Evolutionary conservation across 1,284 basidiomycete genomes (phyloP), one percentile per base, ranked within the genome.

Genomic region (Ceratobasidium sp.): DNA sequence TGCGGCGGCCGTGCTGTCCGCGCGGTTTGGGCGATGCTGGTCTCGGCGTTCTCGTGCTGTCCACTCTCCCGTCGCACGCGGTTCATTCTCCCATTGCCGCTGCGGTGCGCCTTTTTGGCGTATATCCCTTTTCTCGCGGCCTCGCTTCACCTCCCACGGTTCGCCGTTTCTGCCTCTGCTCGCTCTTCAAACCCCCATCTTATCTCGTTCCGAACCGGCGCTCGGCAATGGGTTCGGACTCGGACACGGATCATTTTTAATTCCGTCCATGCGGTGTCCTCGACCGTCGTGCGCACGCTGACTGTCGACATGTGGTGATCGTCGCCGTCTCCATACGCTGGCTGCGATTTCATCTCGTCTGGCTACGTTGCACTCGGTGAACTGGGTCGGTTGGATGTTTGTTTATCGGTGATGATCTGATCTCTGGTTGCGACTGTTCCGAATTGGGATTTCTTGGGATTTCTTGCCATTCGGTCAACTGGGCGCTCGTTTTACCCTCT

Each of bases 211-310:
- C 62, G 33, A 21, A 28, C 46, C 33, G 62, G 44, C 62, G 18
- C n/a, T 54, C 62, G 58, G 58, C 62, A 36, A 16, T 14, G 30
- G 58, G 58, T 36, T 36, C 62, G 58, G 58, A 59, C 58, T 40
- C 58, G 53, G 61, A 63, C 61, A 51, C 62, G 62, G 62, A 66
- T 66, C 62, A 53, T n/a, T 66, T 59, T 59, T 66, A 21, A 66
- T 66, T 53, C 62, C 48, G 46, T 25, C 28, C 48, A 11, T 11
- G 58, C 36, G 36, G 14, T 42, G 58, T 23, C 12, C 49, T 44
- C 44, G 46, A 18, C 18, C 21, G 28, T 40, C 9, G 1, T 8
- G 28, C 30, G 30, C 53, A 54, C 23, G 53, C 30, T 33, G 25
- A n/a, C 23, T 12, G 44, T 2, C 14, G 12, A 54, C 28, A 30